Conservation (phyloP, 306 rosid species). For the Citrullus mucosospermus region DNA sequence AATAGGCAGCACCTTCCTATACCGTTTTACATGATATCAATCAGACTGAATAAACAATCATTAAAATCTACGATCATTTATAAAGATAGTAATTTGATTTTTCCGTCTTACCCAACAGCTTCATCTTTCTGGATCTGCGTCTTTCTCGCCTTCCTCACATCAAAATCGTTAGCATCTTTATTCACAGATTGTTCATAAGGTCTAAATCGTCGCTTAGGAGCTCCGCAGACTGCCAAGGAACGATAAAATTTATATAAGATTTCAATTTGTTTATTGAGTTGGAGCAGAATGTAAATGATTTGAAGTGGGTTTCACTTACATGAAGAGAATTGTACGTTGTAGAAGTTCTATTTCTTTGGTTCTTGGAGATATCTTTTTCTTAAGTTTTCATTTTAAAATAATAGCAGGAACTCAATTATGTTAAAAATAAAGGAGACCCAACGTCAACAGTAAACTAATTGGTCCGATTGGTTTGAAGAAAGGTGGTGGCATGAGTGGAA, state of each 20-base stretch:
- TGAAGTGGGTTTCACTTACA: background rate
- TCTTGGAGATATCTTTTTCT: background rate
- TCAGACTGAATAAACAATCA: background rate
- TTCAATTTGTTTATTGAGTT: background rate
- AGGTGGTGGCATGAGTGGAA: background rate
- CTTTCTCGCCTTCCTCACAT: constrained; percentile 58
- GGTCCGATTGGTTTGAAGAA: background rate
- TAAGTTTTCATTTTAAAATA: background rate
- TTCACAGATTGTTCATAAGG: constrained; percentile 45
- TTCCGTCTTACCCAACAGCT: constrained; percentile 45
- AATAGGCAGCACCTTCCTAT: constrained; percentile 68
- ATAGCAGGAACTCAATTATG: background rate
- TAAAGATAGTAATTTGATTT: background rate
- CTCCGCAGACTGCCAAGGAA: constrained; percentile 70
- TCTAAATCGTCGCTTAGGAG: constrained; percentile 81
- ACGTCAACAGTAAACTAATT: background rate
- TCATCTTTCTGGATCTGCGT: constrained; percentile 55
- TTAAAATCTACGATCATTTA: background rate
- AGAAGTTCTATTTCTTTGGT: background rate
- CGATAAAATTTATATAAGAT: background rate
- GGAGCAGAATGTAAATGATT: background rate
- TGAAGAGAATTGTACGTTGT: background rate
- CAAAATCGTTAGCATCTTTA: constrained; percentile 37
- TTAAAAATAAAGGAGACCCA: background rate
- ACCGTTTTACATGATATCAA: background rate